Base-by-base conservation (phyloP, 148 eudicot genomes). In the Persicaria maculosa region DNA sequence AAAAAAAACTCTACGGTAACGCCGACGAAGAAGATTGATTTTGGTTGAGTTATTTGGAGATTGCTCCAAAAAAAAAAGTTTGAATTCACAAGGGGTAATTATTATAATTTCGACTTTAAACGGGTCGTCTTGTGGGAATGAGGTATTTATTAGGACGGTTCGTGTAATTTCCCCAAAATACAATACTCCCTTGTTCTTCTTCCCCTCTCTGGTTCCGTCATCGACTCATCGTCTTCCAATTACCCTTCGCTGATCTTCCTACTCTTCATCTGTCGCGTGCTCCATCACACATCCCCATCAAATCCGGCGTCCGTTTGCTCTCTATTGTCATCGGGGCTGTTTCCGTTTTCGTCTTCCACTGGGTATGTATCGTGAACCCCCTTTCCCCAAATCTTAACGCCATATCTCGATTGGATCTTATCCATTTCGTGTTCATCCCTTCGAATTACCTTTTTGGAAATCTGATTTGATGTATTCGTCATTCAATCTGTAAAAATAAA, bases 221-320 rank as follows among this genome's bases (percentile, higher is more conserved):
- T 36, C 68, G 44, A 36, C 68, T 64, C 46, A 40, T 36, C 68
- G 44, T 64, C 68, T 44, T 64, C 45, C 68, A 64, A 31, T 64
- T 36, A 44, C 68, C 45, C n/a, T 9, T 64, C 45, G 68, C 68
- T 31, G 68, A 64, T 64, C 68, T 64, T 64, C 45, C 68, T 31
- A 64, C 68, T 31, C 46, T 64, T 40, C 68, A 31, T 64, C 68
- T 64, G 68, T 64, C 44, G 17, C 68, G 68, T 64, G 68, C 45
- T 64, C 68, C n/a, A 45, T 31, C 45, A 64, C 68, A 36, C 68
- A 64, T 64, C 68, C 2, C 45, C 45, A 36, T 6, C 44, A n/a
- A 19, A 55, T 15, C 61, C 61, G 61, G 22, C 17, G 61, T n/a
- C 36, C 68, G 44, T 31, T 64, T 36, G 68, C 0, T 64, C 68